Conservation (phyloP, 768 basidiomycete species). For the Podaxis sp. region DNA sequence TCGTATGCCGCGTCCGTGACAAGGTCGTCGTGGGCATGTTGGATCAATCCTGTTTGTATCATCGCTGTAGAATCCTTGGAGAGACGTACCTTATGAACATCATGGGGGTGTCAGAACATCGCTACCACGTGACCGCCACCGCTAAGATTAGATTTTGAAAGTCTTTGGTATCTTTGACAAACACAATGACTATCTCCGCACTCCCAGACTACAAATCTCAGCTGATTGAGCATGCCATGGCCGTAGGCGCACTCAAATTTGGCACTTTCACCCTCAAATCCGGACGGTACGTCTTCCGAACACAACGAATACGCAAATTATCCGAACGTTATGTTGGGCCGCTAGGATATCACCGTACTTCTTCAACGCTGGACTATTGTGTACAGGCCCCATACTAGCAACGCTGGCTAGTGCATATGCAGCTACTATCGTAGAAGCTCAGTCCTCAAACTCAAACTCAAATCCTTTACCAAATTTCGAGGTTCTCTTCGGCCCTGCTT, state of each 20-base stretch:
- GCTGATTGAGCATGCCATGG: neutral
- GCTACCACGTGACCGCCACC: neutral
- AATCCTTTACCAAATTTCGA: slow-evolving; percentile 53
- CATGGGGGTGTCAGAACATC: too few relatives aligned
- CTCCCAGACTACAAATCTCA: neutral
- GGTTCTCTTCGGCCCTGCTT: slow-evolving; percentile 93
- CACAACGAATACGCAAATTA: slow-evolving; percentile 4
- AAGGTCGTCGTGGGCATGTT: slow-evolving; percentile 76
- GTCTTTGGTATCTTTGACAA: neutral
- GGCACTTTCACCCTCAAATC: slow-evolving; percentile 94
- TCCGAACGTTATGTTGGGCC: slow-evolving; percentile 5
- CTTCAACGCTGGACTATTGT: slow-evolving; percentile 92
- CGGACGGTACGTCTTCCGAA: slow-evolving; percentile 64
- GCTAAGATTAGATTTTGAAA: neutral
- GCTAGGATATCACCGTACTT: slow-evolving; percentile 90
- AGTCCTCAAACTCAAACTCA: slow-evolving; percentile 22
- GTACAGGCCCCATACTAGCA: slow-evolving; percentile 77
- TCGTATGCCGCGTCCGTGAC: slow-evolving; percentile 88
- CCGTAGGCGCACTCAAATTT: slow-evolving; percentile 69
- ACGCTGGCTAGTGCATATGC: slow-evolving; percentile 83
- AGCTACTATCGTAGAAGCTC: slow-evolving; percentile 64
- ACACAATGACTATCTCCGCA: neutral
- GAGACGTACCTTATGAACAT: too few relatives aligned
- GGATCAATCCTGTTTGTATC: slow-evolving; percentile 81
- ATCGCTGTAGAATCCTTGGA: slow-evolving; percentile 31